Conservation (phyloP, 768 basidiomycete species). For the Amyloporia xantha region DNA sequence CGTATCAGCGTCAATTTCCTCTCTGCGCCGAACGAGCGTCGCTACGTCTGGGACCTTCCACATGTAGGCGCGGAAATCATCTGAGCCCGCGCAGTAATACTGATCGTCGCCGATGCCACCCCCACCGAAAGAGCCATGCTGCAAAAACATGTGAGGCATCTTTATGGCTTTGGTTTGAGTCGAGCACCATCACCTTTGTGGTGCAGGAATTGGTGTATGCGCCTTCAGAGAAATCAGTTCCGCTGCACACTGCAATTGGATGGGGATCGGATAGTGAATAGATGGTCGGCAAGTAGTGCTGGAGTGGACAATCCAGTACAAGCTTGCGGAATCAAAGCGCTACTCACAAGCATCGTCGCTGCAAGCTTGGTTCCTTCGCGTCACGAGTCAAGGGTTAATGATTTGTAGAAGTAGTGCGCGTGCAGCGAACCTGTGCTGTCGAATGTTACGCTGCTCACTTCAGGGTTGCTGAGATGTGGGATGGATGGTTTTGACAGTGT, state of each 20-base stretch:
- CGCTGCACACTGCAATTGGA: constrained; percentile 66
- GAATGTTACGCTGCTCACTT: constrained; percentile 61
- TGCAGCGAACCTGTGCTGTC: constrained; percentile 52
- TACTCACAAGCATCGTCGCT: constrained; percentile 58
- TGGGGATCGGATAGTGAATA: constrained; percentile 60
- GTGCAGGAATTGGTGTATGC: constrained; percentile 70
- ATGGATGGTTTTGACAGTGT: constrained; percentile 36
- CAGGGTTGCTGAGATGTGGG: constrained; percentile 46
- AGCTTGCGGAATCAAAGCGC: no score
- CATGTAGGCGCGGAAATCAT: constrained; percentile 74
- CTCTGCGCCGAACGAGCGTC: constrained; percentile 38
- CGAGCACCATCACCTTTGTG: constrained; percentile 53
- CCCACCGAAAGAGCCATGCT: constrained; percentile 77
- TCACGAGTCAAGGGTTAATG: not conserved
- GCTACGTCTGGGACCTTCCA: constrained; percentile 62
- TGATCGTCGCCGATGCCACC: constrained; percentile 44
- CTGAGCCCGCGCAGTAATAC: constrained; percentile 72
- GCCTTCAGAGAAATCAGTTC: constrained; percentile 47
- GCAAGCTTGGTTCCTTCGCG: constrained; percentile 52
- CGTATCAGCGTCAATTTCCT: constrained; percentile 26
- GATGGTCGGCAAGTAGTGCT: constrained; percentile 69
- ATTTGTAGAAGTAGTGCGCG: not conserved
- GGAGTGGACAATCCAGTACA: no score
- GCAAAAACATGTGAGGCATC: not conserved
- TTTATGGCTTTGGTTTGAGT: not conserved